Evolutionary conservation across 1,284 basidiomycete species (phyloP).

Genomic region (Ganoderma meredithae): DNA sequence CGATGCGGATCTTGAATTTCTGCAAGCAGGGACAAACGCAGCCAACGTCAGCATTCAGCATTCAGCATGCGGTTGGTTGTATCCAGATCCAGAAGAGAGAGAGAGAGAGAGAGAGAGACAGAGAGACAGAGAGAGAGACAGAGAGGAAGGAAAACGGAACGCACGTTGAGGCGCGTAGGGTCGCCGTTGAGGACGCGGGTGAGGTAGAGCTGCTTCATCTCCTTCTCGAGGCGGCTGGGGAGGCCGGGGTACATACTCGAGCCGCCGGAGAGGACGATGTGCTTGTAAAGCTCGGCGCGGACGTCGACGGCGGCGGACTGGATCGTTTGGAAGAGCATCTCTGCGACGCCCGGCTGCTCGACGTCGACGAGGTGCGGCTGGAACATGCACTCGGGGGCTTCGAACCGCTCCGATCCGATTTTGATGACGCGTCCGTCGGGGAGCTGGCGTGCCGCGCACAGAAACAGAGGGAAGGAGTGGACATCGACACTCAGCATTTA

Average conservation of each 20-base stretch:
- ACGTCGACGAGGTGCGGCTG: conserved; percentile 98
- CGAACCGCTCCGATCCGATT: conserved; percentile 98
- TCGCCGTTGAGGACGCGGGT: conserved; percentile 90
- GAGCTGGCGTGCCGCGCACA: conserved; percentile 57
- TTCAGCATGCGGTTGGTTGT: too few species aligned
- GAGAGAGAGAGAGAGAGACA: too few species aligned
- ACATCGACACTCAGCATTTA: not conserved
- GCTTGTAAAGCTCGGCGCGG: conserved; percentile 94
- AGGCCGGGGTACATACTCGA: conserved; percentile 99
- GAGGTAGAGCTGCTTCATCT: conserved; percentile 99
- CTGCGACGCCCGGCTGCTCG: conserved; percentile 96
- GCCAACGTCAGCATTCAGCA: not conserved
- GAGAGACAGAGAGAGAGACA: too few species aligned
- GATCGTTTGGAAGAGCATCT: conserved; percentile 97
- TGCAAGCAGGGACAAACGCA: conserved; percentile 43
- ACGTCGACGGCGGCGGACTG: conserved; percentile 92
- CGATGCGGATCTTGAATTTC: conserved; percentile 99
- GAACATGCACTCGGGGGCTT: conserved; percentile 99
- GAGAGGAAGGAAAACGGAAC: conserved; percentile 48
- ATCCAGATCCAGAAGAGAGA: too few species aligned
- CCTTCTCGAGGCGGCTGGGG: conserved; percentile 96
- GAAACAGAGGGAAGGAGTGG: not conserved
- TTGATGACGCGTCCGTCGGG: conserved; percentile 98
- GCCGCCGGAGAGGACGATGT: conserved; percentile 97
- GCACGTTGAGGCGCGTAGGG: conserved; percentile 84